phyloP scores from a whole-genome alignment of 225 moss, liverwort and hornwort genomes.

The Neckera pumila region DNA sequence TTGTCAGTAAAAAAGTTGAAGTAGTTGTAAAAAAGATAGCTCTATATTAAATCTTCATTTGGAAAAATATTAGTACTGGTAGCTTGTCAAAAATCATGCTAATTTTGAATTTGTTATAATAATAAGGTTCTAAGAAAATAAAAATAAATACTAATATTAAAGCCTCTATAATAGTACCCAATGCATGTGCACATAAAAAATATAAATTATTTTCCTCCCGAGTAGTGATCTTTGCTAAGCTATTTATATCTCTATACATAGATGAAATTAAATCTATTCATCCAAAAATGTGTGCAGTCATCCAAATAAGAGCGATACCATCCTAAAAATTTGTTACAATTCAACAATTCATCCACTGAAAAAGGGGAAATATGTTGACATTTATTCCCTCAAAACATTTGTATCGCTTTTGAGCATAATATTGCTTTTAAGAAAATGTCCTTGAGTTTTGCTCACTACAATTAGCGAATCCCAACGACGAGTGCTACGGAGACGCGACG shows the following conservation, averaged over 20 bases:
- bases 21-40: too few relatives aligned
- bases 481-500: background rate
- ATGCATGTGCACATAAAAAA: rapidly evolving
- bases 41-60: background rate
- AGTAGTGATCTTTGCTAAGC: background rate
- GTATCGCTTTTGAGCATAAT: background rate
- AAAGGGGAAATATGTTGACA: background rate
- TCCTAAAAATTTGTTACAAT: background rate
- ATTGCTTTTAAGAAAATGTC: background rate
- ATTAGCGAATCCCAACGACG: background rate
- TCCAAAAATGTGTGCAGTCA: background rate
- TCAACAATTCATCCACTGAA: background rate
- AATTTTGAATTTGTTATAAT: background rate
- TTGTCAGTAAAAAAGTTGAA: background rate
- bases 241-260: background rate
- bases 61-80: background rate
- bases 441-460: background rate
- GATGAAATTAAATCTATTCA: background rate
- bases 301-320: background rate
- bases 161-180: rapidly evolving
- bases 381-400: background rate
- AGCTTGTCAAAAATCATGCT: background rate
- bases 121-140: background rate
- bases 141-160: background rate
- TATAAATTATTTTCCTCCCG: background rate